Percentiles rank a stretch among this genome's conserved stretches.
Conservation (phyloP, 1,284 basidiomycete genomes). For the Ceratobasidium sp. region DNA sequence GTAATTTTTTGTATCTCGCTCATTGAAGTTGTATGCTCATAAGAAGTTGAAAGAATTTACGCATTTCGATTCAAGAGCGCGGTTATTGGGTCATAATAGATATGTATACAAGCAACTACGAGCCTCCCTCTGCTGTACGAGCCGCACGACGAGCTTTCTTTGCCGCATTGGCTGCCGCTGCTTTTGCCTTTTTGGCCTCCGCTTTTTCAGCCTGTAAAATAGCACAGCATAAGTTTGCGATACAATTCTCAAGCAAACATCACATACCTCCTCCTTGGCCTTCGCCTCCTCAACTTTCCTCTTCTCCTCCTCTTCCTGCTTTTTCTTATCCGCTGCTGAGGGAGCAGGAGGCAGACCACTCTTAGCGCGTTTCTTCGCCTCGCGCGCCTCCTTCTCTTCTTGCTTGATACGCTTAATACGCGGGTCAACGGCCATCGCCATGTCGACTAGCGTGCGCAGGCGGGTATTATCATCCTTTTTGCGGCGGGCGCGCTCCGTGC, state of each 20-base stretch:
- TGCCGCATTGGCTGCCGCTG: slow-evolving; percentile 87
- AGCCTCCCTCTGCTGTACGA: slow-evolving; percentile 54
- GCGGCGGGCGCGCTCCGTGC: slow-evolving; percentile 91
- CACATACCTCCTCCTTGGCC: slow-evolving; percentile 75
- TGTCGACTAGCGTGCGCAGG: slow-evolving; percentile 88
- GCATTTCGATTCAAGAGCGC: not conserved
- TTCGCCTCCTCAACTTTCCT: slow-evolving; percentile 78
- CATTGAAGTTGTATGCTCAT: not conserved
- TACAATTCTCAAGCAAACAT: slow-evolving; percentile 50
- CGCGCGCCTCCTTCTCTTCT: slow-evolving; percentile 94
- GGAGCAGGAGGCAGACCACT: slow-evolving; percentile 63
- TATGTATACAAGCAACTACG: not conserved
- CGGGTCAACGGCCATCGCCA: slow-evolving; percentile 87
- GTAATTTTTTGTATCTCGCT: not conserved
- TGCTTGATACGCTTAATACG: slow-evolving; percentile 98
- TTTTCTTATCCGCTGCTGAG: slow-evolving; percentile 65
- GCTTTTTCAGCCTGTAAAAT: slow-evolving; percentile 68
- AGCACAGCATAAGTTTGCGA: slow-evolving; percentile 12
- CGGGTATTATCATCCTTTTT: slow-evolving; percentile 99
- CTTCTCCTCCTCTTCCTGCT: slow-evolving; percentile 81
- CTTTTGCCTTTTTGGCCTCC: slow-evolving; percentile 86
- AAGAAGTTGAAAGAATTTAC: not conserved
- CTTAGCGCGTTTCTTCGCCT: slow-evolving; percentile 86
- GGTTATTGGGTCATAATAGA: not conserved
- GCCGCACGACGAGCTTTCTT: slow-evolving; percentile 91